Conservation (phyloP, 352 stramenopile genomes). For the Phytophthora pini region DNA sequence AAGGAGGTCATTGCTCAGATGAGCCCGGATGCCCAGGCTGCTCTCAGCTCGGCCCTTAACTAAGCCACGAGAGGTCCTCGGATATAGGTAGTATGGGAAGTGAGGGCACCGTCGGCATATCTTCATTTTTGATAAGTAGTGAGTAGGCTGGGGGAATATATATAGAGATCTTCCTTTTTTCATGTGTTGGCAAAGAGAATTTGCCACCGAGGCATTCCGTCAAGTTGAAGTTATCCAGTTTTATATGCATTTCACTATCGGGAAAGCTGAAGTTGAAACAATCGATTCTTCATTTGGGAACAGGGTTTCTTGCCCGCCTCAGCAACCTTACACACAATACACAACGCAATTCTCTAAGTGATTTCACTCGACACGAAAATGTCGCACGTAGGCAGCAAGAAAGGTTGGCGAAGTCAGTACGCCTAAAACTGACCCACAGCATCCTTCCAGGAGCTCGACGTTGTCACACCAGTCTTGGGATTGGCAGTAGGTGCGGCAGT, state of each 20-base stretch:
- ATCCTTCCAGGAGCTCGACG: constrained; percentile 21
- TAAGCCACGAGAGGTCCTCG: constrained; percentile 28
- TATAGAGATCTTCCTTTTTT: constrained; percentile 37
- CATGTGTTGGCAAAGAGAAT: neutral
- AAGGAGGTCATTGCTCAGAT: constrained; percentile 80
- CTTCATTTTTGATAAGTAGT: constrained; percentile 44
- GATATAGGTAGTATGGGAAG: constrained; percentile 29
- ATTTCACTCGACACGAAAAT: constrained; percentile 36
- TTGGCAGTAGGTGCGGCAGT: constrained; percentile 8
- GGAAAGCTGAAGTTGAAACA: constrained; percentile 6
- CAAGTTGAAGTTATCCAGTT: neutral
- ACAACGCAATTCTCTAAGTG: constrained; percentile 36
- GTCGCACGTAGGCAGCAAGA: constrained; percentile 15
- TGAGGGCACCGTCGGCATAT: constrained; percentile 1
- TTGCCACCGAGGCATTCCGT: no score
- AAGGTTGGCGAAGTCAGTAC: constrained; percentile 8
- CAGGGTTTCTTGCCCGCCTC: constrained; percentile 7
- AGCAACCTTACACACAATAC: constrained; percentile 20
- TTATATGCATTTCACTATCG: constrained; percentile 5
- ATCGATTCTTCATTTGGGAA: constrained; percentile 13
- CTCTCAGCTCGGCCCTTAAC: constrained; percentile 64
- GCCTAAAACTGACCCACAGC: constrained; percentile 21
- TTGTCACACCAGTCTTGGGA: constrained; percentile 8
- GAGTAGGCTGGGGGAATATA: constrained; percentile 39
- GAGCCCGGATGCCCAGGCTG: constrained; percentile 72